These are phyloP conservation scores for Stygiomarasmius scandens DNA, from an alignment of 1,284 basidiomycete genomes.

Conservation along the genomic window DNA sequence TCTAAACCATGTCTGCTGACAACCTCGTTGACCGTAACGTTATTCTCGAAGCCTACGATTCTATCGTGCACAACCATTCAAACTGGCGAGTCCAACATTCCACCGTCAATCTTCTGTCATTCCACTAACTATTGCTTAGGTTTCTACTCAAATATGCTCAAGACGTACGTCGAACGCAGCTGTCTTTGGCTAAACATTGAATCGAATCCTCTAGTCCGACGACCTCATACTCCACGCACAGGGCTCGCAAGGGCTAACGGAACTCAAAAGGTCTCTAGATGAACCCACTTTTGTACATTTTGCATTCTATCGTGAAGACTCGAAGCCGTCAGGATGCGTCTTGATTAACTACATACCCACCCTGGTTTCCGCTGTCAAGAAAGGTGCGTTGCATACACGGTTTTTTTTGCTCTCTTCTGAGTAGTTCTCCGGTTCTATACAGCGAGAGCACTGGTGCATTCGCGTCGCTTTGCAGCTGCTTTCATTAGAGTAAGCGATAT, in stretches of 20 bases:
- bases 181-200: not conserved
- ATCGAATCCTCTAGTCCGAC: slow-evolving; percentile 26
- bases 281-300: slow-evolving; percentile 33
- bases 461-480: slow-evolving; percentile 43
- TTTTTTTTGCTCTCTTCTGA: no score
- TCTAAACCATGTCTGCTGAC: no score
- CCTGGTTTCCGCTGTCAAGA: slow-evolving; percentile 39
- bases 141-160: slow-evolving; percentile 13
- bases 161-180: slow-evolving; percentile 8
- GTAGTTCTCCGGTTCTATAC: no score
- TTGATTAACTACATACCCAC: slow-evolving; percentile 47
- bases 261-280: slow-evolving; percentile 40
- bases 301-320: slow-evolving; percentile 44
- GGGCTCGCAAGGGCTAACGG: slow-evolving; percentile 41
- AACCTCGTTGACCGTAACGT: slow-evolving; percentile 12
- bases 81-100: slow-evolving; percentile 14
- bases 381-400: slow-evolving; percentile 37
- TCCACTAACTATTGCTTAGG: not conserved
- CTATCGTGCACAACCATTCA: slow-evolving; percentile 3
- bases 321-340: slow-evolving; percentile 34
- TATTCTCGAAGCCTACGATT: slow-evolving; percentile 11
- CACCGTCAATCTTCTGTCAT: not conserved
- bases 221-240: slow-evolving; percentile 39
- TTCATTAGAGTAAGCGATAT: slow-evolving; percentile 39
- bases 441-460: slow-evolving; percentile 49